A percentile compares a stretch with the other conserved stretches of the same genome.
These are phyloP conservation scores for Cephalotrichum gorgonifer DNA, from an alignment of 2,329 filamentous ascomycete species.

Conservation along the genomic window DNA sequence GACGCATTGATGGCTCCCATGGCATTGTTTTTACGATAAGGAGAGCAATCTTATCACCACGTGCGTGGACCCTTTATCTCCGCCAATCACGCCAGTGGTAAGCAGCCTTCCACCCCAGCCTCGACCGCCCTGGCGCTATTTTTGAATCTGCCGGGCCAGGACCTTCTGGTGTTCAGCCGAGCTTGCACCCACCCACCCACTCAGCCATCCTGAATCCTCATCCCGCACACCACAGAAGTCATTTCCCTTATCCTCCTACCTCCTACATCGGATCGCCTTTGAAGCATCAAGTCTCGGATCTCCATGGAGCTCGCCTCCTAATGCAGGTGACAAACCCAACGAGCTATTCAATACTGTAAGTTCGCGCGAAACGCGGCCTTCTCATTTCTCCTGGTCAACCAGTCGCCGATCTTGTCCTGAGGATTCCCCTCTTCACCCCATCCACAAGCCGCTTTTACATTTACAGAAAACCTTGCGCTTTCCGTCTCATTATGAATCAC, in stretches of 20 bases:
- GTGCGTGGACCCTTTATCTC: neutral
- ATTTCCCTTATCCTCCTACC: neutral
- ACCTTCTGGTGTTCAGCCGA: conserved; percentile 1
- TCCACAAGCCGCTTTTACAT: neutral
- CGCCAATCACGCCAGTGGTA: neutral
- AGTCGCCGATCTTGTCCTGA: neutral
- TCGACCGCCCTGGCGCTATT: conserved; percentile 4
- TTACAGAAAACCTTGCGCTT: too few relatives aligned
- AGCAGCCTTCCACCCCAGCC: conserved; percentile 3
- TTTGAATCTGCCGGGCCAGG: conserved; percentile 2
- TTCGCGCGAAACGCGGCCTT: neutral
- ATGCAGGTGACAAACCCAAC: neutral
- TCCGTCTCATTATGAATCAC: neutral
- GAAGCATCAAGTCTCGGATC: neutral
- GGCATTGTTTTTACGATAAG: neutral
- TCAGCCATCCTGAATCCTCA: neutral
- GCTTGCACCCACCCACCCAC: neutral
- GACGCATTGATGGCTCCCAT: neutral
- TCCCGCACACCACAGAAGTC: conserved; percentile 2
- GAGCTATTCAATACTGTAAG: neutral
- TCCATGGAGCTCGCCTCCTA: conserved; percentile 1
- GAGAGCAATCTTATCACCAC: neutral
- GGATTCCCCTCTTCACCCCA: neutral
- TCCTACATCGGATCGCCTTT: neutral
- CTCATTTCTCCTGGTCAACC: neutral